Base-by-base conservation (phyloP, 139 green algal species). In the Picochlorum sp. region DNA sequence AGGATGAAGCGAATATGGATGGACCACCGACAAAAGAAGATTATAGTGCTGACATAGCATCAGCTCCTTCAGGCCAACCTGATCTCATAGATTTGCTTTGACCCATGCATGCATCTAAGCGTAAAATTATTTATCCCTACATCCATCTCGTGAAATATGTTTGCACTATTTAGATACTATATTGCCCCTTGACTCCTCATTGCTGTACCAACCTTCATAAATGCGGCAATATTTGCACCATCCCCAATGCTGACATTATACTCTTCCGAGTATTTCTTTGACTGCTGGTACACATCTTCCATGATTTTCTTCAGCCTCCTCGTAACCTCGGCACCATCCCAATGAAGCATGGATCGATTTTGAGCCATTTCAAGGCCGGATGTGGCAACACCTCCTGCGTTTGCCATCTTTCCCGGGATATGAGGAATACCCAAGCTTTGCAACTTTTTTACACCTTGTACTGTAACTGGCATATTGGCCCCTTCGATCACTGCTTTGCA, bases 351-450 rank as follows among this genome's bases (percentile, higher is more conserved):
- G 55, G 67, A 49, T 29, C 76, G 75, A 72, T 94, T 91, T 61
- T 94, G 85, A 7, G 75, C 70, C 85, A 93, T 93, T 75, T 93
- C 85, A 53, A 94, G 81, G 8, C 81, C 83, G 10, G 31, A 72
- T 20, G 91, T 81, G 4, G 85, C 85, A 45, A 94, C 85, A 12
- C 83, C 82, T 18, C 70, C 69, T 1, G 80, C 67, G 58, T 82
- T 82, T 49, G 64, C 68, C 10, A 83, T 83, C 69, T 90, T 90
- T 44, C 63, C 63, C 9, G 63, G 55, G 25, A 31, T 22, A 26
- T 60, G 64, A 7, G 16, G 5, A 47, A 72, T 20, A 41, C 49
- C 59, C 59, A 70, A 52, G 67, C 72, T 14, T 72, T 79, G 51
- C 59, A 79, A 82, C 24, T 69, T 8, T 4, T 59, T 37, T 39